phyloP scores from a whole-genome alignment of 352 stramenopile genomes.

The Phytophthora multivora region DNA sequence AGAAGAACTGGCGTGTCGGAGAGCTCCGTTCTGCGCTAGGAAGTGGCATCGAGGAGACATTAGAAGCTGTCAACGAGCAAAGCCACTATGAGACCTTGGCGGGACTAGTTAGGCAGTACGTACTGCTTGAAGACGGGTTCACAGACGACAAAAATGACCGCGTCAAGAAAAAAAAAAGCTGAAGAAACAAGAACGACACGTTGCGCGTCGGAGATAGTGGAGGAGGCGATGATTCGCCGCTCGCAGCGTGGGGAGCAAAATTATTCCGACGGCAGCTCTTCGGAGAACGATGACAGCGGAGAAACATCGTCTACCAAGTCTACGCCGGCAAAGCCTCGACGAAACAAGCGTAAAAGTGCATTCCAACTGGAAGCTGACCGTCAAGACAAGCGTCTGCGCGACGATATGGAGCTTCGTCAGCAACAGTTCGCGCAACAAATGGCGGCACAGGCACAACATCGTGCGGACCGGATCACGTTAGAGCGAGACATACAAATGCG shows the following conservation, averaged over 20 bases:
- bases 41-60: conserved; percentile 6
- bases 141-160: background rate
- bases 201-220: background rate
- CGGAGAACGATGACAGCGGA: background rate
- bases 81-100: conserved; percentile 4
- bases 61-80: conserved; percentile 6
- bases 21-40: background rate
- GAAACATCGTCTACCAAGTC: background rate
- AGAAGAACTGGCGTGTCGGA: conserved; percentile 6
- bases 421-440: background rate
- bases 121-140: background rate
- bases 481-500: background rate
- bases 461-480: background rate
- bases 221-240: background rate
- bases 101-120: background rate
- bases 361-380: background rate
- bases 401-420: background rate
- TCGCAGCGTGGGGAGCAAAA: background rate
- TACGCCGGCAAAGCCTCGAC: background rate
- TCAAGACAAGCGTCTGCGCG: background rate
- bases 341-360: background rate
- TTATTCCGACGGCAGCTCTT: background rate
- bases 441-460: background rate
- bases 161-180: background rate
- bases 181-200: background rate